Conservation (phyloP, 495 filamentous ascomycete species). For the Saxophila tyrrhenica region DNA sequence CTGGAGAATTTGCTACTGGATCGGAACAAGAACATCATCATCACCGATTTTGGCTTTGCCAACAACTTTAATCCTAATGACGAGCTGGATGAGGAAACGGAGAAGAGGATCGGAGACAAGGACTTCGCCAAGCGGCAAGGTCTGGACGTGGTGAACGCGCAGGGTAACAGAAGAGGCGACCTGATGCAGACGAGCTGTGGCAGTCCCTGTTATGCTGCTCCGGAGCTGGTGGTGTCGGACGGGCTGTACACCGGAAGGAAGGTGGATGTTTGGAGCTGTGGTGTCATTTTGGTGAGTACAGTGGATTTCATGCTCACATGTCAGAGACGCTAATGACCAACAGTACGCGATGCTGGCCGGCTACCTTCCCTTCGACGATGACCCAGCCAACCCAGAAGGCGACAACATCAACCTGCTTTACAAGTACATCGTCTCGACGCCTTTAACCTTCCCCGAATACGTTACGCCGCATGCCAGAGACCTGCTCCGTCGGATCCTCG, state of each 20-base stretch:
- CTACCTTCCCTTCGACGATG: constrained; percentile 98
- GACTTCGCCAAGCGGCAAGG: constrained; percentile 71
- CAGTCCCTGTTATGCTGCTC: constrained; percentile 90
- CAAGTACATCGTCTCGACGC: constrained; percentile 97
- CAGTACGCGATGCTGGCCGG: constrained; percentile 99
- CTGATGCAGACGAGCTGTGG: constrained; percentile 74
- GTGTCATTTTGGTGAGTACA: constrained; percentile 87
- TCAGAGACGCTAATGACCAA: background rate
- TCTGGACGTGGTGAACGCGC: constrained; percentile 50
- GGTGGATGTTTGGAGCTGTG: constrained; percentile 98
- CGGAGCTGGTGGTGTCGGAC: constrained; percentile 95
- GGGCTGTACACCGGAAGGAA: constrained; percentile 94
- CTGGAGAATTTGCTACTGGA: constrained; percentile 94
- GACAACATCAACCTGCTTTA: constrained; percentile 99
- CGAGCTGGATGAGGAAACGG: constrained; percentile 80
- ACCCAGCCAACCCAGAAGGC: constrained; percentile 95
- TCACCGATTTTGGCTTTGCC: constrained; percentile 98
- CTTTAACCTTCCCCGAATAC: constrained; percentile 96
- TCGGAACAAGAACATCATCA: constrained; percentile 96
- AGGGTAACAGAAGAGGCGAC: constrained; percentile 55
- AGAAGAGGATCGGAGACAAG: constrained; percentile 71
- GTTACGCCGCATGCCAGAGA: constrained; percentile 95
- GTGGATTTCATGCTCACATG: background rate
- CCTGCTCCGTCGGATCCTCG: constrained; percentile 80
- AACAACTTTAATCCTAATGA: constrained; percentile 91